Evolutionary conservation across 768 basidiomycete genomes (phyloP), one percentile per base, ranked within the genome.

Genomic region (Termitomyces sp.): DNA sequence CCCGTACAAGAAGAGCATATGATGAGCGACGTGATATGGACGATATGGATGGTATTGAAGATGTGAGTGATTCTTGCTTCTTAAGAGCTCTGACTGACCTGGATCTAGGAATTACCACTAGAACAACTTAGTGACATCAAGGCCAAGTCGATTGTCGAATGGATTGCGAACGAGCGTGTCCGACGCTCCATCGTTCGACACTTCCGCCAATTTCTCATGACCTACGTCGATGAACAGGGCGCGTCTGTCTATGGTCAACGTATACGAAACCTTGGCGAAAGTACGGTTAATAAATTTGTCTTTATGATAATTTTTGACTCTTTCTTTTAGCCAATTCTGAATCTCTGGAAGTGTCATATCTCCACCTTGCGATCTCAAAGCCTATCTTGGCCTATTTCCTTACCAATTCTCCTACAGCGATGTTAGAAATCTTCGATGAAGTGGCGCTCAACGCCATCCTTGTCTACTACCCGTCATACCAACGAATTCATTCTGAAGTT

Each of bases 51-150:
- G 94, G 90, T 33, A 71, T 87, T 18, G 94, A 94, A 56, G 92
- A 94, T 65, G 93, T 92, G 59, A 59, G 88, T 75, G 6, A 20
- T 44, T 48, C 61, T 32, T n/a, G 49, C 45, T 24, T 35, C 9
- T 45, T 35, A 38, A 5, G 57, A 46, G 28, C 13, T 49, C n/a
- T 13, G 49, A 32, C 65, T 71, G 22, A 30, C 45, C 60, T 45
- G 24, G 24, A 50, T 35, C 48, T 14, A 97, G 92, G 94, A 98
- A 72, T 80, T 99, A 54, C 94, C 97, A 0, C 71, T 97, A 44
- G 96, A 98, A 69, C 93, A 99, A 75, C 79, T 99, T 10, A 92
- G 92, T 59, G 97, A 99, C 68, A 94, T 99, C 77, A 98, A 98
- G 69, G 93, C 95, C 40, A 93, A 95, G 68, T 94, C 92, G 13